phyloP scores from a whole-genome alignment of 2,329 filamentous ascomycete species.

The Periconia sp. region DNA sequence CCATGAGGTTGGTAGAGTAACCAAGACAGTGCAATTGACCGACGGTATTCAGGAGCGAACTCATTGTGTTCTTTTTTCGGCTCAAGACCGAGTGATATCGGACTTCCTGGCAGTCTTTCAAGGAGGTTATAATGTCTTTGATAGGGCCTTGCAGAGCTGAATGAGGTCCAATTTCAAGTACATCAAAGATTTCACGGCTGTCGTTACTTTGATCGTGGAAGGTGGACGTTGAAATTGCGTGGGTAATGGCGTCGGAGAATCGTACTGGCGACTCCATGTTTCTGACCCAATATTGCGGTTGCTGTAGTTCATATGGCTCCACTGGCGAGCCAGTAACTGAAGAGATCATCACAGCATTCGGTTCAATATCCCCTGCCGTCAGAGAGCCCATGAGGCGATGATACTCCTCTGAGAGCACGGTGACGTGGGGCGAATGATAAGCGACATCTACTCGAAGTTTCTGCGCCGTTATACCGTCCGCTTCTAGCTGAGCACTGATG shows the following conservation, averaged over 20 bases:
- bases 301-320: background rate
- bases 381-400: background rate
- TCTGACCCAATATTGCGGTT: slow-evolving; percentile 39
- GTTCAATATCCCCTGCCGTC: no score
- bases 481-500: slow-evolving; percentile 37
- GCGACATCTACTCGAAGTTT: slow-evolving; percentile 50
- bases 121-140: background rate
- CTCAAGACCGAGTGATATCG: slow-evolving; percentile 1
- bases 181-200: background rate
- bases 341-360: slow-evolving; percentile 8
- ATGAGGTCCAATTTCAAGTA: slow-evolving; percentile 13
- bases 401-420: slow-evolving; percentile 4
- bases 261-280: slow-evolving; percentile 47
- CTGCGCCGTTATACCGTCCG: slow-evolving; percentile 45
- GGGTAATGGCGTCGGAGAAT: slow-evolving; percentile 27
- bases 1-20: background rate
- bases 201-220: no score
- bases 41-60: background rate
- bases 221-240: background rate
- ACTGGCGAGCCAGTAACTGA: slow-evolving; percentile 12
- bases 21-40: background rate
- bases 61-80: background rate
- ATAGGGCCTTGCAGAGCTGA: slow-evolving; percentile 5
- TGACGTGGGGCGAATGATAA: slow-evolving; percentile 54
- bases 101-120: background rate